phyloP scores from a whole-genome alignment of 371 early-diverging fungal genomes.

The Saksenaea oblongispora region DNA sequence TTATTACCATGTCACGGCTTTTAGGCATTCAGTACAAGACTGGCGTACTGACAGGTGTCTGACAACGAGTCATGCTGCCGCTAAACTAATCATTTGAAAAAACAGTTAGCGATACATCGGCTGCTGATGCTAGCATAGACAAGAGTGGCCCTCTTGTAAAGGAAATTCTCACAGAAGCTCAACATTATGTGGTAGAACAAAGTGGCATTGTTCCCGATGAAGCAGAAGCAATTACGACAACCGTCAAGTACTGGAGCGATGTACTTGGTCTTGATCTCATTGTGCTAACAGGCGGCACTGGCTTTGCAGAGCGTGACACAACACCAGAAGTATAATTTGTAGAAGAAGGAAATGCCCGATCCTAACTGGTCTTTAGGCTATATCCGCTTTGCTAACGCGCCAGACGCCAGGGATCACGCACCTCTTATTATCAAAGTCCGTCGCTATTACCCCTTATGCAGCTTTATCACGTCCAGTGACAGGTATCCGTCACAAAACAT shows the following conservation, averaged over 20 bases:
- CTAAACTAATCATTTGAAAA: neutral
- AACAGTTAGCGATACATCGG: constrained; percentile 66
- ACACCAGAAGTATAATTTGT: constrained; percentile 75
- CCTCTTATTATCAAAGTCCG: constrained; percentile 70
- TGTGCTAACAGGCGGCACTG: constrained; percentile 94
- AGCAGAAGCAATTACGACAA: constrained; percentile 45
- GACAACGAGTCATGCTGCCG: neutral
- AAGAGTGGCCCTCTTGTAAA: constrained; percentile 65
- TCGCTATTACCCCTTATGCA: constrained; percentile 85
- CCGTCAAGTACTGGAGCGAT: constrained; percentile 56
- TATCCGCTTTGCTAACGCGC: constrained; percentile 70
- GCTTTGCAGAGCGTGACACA: constrained; percentile 82
- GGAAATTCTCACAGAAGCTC: constrained; percentile 29
- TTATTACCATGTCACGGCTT: no score
- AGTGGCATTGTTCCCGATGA: constrained; percentile 60
- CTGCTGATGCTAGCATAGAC: constrained; percentile 51
- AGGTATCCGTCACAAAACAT: constrained; percentile 71
- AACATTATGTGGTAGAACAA: constrained; percentile 33
- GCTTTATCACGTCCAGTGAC: constrained; percentile 82
- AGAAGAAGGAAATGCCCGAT: neutral
- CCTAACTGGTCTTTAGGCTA: constrained; percentile 48
- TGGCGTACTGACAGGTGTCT: neutral
- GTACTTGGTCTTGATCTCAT: constrained; percentile 59
- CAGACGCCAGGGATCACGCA: constrained; percentile 77
- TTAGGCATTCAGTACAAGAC: constrained; percentile 1